A percentile compares a stretch with the other conserved stretches of the same genome.
Evolutionary conservation across 345 rosid species (phyloP).

Genomic region (Ceriops zippeliana): DNA sequence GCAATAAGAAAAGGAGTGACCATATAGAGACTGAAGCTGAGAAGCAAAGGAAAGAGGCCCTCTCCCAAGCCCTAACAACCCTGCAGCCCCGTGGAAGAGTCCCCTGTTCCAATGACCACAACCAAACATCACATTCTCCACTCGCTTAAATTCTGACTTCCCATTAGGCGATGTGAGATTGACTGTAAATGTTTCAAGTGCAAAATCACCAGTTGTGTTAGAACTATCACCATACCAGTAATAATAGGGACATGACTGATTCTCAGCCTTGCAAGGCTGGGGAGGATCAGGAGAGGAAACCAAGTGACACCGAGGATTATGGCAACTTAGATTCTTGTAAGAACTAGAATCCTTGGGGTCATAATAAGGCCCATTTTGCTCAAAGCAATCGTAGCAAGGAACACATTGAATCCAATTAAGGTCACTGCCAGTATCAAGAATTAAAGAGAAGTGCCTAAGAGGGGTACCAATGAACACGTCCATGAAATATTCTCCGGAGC

Average conservation of each 20-base stretch:
- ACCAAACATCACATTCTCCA: slow-evolving; percentile 79
- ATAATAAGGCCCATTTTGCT: slow-evolving; percentile 71
- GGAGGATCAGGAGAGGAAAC: slow-evolving; percentile 74
- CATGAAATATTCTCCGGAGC: slow-evolving; percentile 93
- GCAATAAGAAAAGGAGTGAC: slow-evolving; percentile 84
- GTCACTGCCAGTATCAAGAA: slow-evolving; percentile 96
- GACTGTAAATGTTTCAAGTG: slow-evolving; percentile 70
- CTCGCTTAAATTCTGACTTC: slow-evolving; percentile 41
- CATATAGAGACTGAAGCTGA: slow-evolving; percentile 75
- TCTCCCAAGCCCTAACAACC: slow-evolving; percentile 83
- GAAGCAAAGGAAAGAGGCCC: slow-evolving; percentile 82
- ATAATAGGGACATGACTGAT: slow-evolving; percentile 72
- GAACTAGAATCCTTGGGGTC: slow-evolving; percentile 61
- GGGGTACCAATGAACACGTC: slow-evolving; percentile 92
- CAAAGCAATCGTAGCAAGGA: slow-evolving; percentile 87
- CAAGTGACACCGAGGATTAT: slow-evolving; percentile 57
- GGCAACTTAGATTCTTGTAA: slow-evolving; percentile 58
- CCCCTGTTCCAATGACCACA: slow-evolving; percentile 97
- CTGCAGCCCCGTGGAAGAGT: slow-evolving; percentile 75
- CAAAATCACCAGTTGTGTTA: slow-evolving; percentile 81
- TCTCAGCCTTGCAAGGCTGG: slow-evolving; percentile 51
- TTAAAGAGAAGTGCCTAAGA: slow-evolving; percentile 80
- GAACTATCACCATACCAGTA: slow-evolving; percentile 92
- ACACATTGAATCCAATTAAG: slow-evolving; percentile 89
- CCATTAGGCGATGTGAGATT: slow-evolving; percentile 51